Evolutionary conservation across 75 land plant genomes (phyloP).

Genomic region (Selaginella moellendorffii): DNA sequence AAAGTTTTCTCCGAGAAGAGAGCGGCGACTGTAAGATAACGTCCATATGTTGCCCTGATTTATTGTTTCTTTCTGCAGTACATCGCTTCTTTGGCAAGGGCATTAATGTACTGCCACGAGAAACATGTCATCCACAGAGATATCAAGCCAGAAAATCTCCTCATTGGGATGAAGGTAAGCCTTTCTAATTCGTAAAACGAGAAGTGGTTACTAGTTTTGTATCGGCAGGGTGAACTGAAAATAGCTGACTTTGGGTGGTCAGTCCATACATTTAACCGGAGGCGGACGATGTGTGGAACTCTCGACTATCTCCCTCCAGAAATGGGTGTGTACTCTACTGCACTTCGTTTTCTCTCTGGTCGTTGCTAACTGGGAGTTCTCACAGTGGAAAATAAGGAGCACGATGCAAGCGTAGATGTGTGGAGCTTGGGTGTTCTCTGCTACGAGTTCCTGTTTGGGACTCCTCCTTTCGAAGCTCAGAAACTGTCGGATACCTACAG

Average conservation of each 20-base stretch:
- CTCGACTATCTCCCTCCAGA: constrained; percentile 70
- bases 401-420: constrained; percentile 34
- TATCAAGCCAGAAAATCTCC: constrained; percentile 33
- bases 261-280: constrained; percentile 54
- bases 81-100: constrained; percentile 33
- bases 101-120: constrained; percentile 32
- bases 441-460: constrained; percentile 33
- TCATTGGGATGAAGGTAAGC: constrained; percentile 16
- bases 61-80: constrained; percentile 17
- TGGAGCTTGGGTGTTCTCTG: constrained; percentile 40
- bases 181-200: not conserved
- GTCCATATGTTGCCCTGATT: not conserved
- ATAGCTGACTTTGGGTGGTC: constrained; percentile 95
- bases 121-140: constrained; percentile 40
- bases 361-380: not conserved
- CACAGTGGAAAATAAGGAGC: constrained; percentile 34
- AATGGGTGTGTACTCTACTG: constrained; percentile 38
- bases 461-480: constrained; percentile 35
- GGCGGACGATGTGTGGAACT: constrained; percentile 80
- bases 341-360: not conserved
- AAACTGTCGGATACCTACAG: constrained; percentile 43
- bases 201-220: not conserved
- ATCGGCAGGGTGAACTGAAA: constrained; percentile 56
- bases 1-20: constrained; percentile 25
- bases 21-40: constrained; percentile 34